Percentiles rank a stretch among this genome's conserved stretches.
phyloP scores from a whole-genome alignment of 1,284 basidiomycete genomes.

The Leccinum pachyderme region DNA sequence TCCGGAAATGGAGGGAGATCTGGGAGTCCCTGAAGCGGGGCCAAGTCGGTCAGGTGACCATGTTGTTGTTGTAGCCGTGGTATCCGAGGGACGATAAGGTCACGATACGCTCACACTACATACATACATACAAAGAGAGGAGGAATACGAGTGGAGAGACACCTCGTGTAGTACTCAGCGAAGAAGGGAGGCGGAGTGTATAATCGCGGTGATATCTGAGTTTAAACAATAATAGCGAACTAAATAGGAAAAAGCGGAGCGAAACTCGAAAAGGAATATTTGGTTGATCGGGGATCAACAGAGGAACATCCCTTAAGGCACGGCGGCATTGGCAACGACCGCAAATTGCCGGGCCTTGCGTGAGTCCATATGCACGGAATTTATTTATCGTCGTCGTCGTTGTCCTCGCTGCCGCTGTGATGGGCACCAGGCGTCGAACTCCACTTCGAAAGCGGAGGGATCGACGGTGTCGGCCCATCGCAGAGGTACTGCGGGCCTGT shows the following conservation, averaged over 20 bases:
- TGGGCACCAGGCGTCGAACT: background rate
- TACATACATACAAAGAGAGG: conserved; percentile 1
- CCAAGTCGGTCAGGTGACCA: conserved; percentile 19
- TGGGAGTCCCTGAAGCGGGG: conserved; percentile 22
- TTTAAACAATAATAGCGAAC: conserved; percentile 14
- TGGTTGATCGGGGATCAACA: conserved; percentile 38
- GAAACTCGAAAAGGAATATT: conserved; percentile 33
- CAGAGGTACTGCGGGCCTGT: background rate
- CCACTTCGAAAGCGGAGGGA: background rate
- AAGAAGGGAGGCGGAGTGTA: conserved; percentile 5
- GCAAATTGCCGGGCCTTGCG: conserved; percentile 26
- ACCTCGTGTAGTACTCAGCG: conserved; percentile 14
- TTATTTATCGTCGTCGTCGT: background rate
- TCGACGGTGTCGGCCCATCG: background rate
- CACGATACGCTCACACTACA: background rate
- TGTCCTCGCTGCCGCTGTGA: background rate
- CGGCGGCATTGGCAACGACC: conserved; percentile 28
- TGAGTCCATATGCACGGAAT: background rate
- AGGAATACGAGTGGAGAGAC: background rate
- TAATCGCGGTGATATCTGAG: conserved; percentile 31
- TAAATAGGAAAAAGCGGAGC: conserved; percentile 28
- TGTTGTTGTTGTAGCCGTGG: conserved; percentile 10
- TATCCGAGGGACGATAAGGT: conserved; percentile 16
- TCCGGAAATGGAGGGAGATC: conserved; percentile 26
- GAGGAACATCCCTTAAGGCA: conserved; percentile 32